Evolutionary conservation across 2,329 filamentous ascomycete genomes (phyloP).

Genomic region (Periconia sp.): DNA sequence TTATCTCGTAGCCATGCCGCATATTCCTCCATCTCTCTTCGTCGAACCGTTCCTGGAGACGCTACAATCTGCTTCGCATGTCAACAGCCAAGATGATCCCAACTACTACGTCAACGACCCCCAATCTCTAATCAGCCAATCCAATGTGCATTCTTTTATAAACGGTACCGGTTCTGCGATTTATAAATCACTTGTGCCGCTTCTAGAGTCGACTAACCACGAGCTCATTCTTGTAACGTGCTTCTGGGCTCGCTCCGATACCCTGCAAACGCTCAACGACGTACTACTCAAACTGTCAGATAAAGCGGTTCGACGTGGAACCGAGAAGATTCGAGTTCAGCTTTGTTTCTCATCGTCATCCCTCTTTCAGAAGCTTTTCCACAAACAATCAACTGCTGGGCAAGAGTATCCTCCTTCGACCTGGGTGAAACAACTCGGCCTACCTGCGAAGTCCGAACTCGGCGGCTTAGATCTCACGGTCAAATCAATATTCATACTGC

Average conservation of each 20-base stretch:
- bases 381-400: slow-evolving; percentile 65
- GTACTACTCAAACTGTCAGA: slow-evolving; percentile 63
- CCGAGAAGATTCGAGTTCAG: slow-evolving; percentile 59
- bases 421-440: slow-evolving; percentile 65
- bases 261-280: slow-evolving; percentile 59
- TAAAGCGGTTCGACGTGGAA: slow-evolving; percentile 38
- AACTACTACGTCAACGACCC: slow-evolving; percentile 44
- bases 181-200: slow-evolving; percentile 57
- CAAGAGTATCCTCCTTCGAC: slow-evolving; percentile 60
- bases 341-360: slow-evolving; percentile 78
- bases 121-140: slow-evolving; percentile 35
- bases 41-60: slow-evolving; percentile 29
- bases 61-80: slow-evolving; percentile 23
- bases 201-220: slow-evolving; percentile 60
- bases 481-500: slow-evolving; percentile 77
- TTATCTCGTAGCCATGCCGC: slow-evolving; percentile 6
- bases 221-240: slow-evolving; percentile 79
- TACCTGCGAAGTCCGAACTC: slow-evolving; percentile 60
- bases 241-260: slow-evolving; percentile 74
- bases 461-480: slow-evolving; percentile 67
- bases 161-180: slow-evolving; percentile 50
- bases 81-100: slow-evolving; percentile 35
- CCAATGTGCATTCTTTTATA: slow-evolving; percentile 39
- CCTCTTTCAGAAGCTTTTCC: slow-evolving; percentile 72
- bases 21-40: background rate